Conservation (phyloP, 2,329 filamentous ascomycete species). For the Cordyceps militaris region DNA sequence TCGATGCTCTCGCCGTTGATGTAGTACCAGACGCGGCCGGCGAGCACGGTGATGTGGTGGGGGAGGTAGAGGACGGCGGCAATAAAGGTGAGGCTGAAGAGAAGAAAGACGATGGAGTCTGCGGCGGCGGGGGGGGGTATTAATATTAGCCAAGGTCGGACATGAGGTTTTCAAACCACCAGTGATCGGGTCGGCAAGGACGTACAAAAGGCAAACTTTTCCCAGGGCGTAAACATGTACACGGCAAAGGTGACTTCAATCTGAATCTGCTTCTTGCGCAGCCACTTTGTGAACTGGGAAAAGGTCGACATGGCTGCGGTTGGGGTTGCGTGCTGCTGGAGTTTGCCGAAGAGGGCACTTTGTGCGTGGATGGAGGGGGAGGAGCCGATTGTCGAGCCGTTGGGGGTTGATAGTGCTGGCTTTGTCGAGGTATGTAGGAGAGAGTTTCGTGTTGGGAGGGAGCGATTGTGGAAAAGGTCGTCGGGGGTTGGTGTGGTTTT, state of each 20-base stretch:
- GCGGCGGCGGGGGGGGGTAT: neutral
- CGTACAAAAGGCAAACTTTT: constrained; percentile 97
- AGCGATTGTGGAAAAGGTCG: no score
- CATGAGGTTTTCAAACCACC: neutral
- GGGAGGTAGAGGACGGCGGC: constrained; percentile 89
- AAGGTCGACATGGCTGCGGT: constrained; percentile 28
- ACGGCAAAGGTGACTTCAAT: constrained; percentile 95
- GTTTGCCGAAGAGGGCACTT: neutral
- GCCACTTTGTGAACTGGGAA: constrained; percentile 66
- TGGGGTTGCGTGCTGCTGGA: neutral
- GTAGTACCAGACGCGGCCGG: constrained; percentile 89
- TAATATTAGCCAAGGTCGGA: neutral
- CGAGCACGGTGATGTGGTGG: constrained; percentile 77
- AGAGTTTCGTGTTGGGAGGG: no score
- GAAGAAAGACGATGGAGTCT: constrained; percentile 91
- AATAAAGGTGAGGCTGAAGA: constrained; percentile 77
- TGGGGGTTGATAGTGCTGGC: no score
- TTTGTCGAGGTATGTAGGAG: no score
- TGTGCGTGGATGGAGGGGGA: no score
- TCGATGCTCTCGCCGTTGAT: constrained; percentile 70
- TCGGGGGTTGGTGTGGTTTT: neutral
- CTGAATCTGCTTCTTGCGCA: constrained; percentile 94
- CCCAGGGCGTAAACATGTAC: constrained; percentile 94
- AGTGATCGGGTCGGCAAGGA: constrained; percentile 11
- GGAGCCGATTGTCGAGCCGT: neutral